Percentiles rank a stretch among this genome's conserved stretches.
phyloP scores from a whole-genome alignment of 768 basidiomycete species.

The Tricholoma sp. region DNA sequence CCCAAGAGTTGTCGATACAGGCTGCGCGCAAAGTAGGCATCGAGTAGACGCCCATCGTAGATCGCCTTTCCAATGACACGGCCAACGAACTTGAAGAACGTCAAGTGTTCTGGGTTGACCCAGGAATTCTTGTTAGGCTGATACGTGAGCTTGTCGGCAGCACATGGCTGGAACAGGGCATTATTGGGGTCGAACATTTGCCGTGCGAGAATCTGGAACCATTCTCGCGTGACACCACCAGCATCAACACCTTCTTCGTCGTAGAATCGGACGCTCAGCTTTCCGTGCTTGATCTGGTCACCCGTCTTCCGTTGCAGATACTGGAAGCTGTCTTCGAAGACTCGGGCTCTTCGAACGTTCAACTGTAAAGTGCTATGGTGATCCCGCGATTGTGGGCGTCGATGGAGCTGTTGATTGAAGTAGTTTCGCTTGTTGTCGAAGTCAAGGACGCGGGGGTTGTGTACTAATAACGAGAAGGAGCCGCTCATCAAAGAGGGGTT shows the following conservation, averaged over 20 bases:
- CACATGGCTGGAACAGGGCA: constrained; percentile 96
- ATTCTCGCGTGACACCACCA: constrained; percentile 95
- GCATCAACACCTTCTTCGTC: constrained; percentile 98
- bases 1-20: constrained; percentile 93
- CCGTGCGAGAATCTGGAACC: constrained; percentile 96
- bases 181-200: constrained; percentile 99
- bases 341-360: constrained; percentile 83
- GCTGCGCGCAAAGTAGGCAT: constrained; percentile 97
- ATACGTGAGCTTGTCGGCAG: constrained; percentile 90
- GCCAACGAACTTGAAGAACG: constrained; percentile 98
- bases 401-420: constrained; percentile 88
- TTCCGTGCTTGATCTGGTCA: constrained; percentile 97
- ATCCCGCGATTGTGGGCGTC: constrained; percentile 72
- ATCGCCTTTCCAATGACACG: constrained; percentile 97
- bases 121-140: constrained; percentile 92
- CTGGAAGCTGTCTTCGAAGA: constrained; percentile 98
- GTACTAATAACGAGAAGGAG: constrained; percentile 92
- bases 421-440: constrained; percentile 99
- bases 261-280: constrained; percentile 93
- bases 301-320: constrained; percentile 84
- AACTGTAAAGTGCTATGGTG: constrained; percentile 81
- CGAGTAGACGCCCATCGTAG: constrained; percentile 91
- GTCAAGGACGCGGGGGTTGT: constrained; percentile 94
- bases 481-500: constrained; percentile 98
- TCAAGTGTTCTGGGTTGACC: constrained; percentile 93